Conservation (phyloP, 1,284 basidiomycete species). For the Pascua guehoae region DNA sequence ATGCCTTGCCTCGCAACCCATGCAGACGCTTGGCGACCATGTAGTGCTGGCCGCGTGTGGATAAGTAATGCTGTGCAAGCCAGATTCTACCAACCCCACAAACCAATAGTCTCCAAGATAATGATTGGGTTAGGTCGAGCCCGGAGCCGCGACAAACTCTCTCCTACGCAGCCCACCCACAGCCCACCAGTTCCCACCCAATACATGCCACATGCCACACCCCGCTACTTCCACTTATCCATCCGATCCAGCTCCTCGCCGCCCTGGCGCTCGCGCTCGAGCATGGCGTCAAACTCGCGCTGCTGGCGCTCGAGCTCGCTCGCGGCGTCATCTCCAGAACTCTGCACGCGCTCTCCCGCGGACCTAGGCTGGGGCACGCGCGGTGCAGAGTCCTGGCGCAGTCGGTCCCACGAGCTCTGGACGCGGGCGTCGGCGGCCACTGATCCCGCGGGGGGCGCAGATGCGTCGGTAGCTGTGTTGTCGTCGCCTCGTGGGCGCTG, state of each 20-base stretch:
- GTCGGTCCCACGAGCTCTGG: constrained; percentile 2
- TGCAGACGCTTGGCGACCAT: too few relatives aligned
- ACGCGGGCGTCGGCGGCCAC: not conserved
- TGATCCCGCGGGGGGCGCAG: not conserved
- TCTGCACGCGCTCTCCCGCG: not conserved
- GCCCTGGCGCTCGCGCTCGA: constrained; percentile 34
- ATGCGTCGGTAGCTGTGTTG: not conserved
- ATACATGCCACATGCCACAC: too few relatives aligned
- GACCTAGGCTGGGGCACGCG: not conserved
- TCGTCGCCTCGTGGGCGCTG: not conserved
- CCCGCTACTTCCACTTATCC: too few relatives aligned
- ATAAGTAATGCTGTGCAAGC: too few relatives aligned
- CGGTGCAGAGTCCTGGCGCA: not conserved
- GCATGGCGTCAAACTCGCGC: constrained; percentile 36
- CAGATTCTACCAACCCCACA: too few relatives aligned
- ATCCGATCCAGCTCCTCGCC: constrained; percentile 5
- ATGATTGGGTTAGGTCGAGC: too few relatives aligned
- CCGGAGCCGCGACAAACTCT: too few relatives aligned
- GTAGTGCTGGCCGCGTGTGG: too few relatives aligned
- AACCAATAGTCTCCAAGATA: too few relatives aligned
- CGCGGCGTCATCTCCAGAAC: constrained; percentile 1
- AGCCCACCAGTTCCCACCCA: too few relatives aligned
- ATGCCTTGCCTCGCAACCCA: too few relatives aligned
- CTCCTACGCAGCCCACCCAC: too few relatives aligned
- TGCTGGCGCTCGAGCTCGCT: constrained; percentile 23